Percentiles rank a stretch among this genome's conserved stretches.
These are phyloP conservation scores for Pontederia paniculata DNA, from an alignment of 176 grass and related monocot genomes.

Conservation along the genomic window DNA sequence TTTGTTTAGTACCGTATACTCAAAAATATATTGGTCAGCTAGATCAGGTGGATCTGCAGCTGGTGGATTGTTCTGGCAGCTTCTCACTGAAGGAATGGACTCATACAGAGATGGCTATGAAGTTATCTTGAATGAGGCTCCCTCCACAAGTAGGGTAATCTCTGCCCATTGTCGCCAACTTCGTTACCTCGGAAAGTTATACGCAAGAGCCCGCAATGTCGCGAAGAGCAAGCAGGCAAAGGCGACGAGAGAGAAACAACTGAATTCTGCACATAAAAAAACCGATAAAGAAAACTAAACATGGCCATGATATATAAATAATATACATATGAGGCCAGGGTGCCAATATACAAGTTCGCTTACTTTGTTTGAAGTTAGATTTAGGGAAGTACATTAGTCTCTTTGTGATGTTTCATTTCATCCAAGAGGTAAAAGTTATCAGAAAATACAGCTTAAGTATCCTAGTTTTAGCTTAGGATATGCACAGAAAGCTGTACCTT, in stretches of 20 bases:
- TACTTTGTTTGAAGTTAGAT: no score
- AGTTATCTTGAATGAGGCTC: conserved; percentile 38
- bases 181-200: conserved; percentile 32
- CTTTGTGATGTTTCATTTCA: conserved; percentile 78
- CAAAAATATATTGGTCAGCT: conserved; percentile 60
- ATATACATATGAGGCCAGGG: no score
- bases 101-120: conserved; percentile 71
- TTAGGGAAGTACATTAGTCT: conserved; percentile 4
- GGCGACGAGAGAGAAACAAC: conserved; percentile 15
- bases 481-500: neutral
- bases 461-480: neutral
- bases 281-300: conserved; percentile 5
- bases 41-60: conserved; percentile 24
- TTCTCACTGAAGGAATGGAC: conserved; percentile 60
- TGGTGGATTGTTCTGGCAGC: conserved; percentile 85
- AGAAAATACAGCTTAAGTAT: no score
- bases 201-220: conserved; percentile 21
- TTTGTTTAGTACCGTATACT: conserved; percentile 46
- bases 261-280: neutral
- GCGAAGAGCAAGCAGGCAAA: conserved; percentile 15
- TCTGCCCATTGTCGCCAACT: conserved; percentile 36
- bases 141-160: conserved; percentile 58
- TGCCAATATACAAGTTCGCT: no score
- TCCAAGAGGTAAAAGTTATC: conserved; percentile 42
- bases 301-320: neutral